Conservation (phyloP, 23 red algal species). For the Gracilaria caudata region DNA sequence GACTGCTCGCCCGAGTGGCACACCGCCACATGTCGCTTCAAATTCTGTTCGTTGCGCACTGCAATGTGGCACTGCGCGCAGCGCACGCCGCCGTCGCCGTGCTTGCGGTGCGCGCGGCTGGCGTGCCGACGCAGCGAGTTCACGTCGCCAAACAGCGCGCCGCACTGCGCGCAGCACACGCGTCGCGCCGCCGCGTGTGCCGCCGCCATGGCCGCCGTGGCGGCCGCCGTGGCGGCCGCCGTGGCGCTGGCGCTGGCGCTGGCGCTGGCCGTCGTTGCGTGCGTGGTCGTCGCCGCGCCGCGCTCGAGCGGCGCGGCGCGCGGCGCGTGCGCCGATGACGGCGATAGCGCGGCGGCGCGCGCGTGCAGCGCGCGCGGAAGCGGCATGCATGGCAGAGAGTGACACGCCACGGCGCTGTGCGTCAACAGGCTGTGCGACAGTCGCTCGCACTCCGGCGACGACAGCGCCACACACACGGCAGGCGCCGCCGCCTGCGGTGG, state of each 20-base stretch:
- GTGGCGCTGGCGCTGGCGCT: slow-evolving; percentile 11
- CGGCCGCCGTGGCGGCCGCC: neutral
- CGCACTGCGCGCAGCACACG: slow-evolving; percentile 33
- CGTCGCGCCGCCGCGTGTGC: neutral
- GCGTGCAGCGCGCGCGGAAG: too few species aligned
- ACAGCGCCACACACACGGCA: too few species aligned
- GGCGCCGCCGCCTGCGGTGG: neutral
- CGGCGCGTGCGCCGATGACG: too few species aligned
- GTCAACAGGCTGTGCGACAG: too few species aligned
- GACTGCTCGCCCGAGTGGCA: slow-evolving; percentile 45
- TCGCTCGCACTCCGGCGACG: too few species aligned
- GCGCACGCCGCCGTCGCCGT: neutral
- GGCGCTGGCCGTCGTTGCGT: neutral
- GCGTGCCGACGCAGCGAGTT: slow-evolving; percentile 41
- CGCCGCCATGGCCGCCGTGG: neutral
- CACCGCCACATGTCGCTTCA: slow-evolving; percentile 57
- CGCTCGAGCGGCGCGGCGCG: slow-evolving; percentile 18
- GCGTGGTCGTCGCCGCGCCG: neutral
- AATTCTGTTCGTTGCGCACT: slow-evolving; percentile 56
- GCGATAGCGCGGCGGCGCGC: too few species aligned
- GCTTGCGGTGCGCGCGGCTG: slow-evolving; percentile 16
- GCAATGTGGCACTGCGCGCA: slow-evolving; percentile 32
- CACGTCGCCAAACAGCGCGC: slow-evolving; percentile 42
- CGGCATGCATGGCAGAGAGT: too few species aligned
- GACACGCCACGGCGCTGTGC: too few species aligned